A percentile compares a stretch with the other conserved stretches of the same genome.
phyloP scores from a whole-genome alignment of 2,329 filamentous ascomycete genomes.

The Ophiostoma populinum region DNA sequence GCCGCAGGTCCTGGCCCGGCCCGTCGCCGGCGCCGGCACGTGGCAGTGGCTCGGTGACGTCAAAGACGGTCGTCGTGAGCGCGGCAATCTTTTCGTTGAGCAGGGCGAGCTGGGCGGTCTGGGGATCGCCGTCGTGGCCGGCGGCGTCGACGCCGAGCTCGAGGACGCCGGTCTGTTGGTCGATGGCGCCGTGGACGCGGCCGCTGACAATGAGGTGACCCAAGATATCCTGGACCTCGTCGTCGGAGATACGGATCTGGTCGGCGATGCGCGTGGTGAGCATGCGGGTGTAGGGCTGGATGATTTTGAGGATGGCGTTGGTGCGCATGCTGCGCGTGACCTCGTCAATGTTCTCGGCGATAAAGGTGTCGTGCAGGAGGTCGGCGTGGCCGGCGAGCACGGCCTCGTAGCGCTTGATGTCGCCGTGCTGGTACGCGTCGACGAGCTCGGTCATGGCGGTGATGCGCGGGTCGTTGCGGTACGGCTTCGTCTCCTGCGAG shows the following conservation, averaged over 20 bases:
- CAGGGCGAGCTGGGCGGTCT: slow-evolving; percentile 41
- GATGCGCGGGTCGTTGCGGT: slow-evolving; percentile 88
- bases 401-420: slow-evolving; percentile 79
- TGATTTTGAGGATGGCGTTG: slow-evolving; percentile 82
- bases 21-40: neutral
- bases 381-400: slow-evolving; percentile 79
- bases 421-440: slow-evolving; percentile 88
- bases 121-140: slow-evolving; percentile 55
- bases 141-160: slow-evolving; percentile 60
- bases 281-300: slow-evolving; percentile 89
- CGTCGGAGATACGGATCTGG: slow-evolving; percentile 67
- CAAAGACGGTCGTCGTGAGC: slow-evolving; percentile 56
- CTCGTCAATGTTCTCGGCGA: slow-evolving; percentile 97
- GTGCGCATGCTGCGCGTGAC: slow-evolving; percentile 97
- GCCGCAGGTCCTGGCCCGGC: neutral
- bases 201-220: slow-evolving; percentile 84
- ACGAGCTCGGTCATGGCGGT: slow-evolving; percentile 95
- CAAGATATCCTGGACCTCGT: slow-evolving; percentile 89
- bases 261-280: slow-evolving; percentile 73
- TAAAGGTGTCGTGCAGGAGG: slow-evolving; percentile 81
- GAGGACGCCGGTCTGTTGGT: slow-evolving; percentile 72
- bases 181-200: slow-evolving; percentile 72
- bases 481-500: slow-evolving; percentile 96
- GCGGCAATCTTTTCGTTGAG: slow-evolving; percentile 54
- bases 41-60: slow-evolving; percentile 56